Base-by-base conservation (phyloP, 164 flowering plant genomes). In the Annona squamosa region DNA sequence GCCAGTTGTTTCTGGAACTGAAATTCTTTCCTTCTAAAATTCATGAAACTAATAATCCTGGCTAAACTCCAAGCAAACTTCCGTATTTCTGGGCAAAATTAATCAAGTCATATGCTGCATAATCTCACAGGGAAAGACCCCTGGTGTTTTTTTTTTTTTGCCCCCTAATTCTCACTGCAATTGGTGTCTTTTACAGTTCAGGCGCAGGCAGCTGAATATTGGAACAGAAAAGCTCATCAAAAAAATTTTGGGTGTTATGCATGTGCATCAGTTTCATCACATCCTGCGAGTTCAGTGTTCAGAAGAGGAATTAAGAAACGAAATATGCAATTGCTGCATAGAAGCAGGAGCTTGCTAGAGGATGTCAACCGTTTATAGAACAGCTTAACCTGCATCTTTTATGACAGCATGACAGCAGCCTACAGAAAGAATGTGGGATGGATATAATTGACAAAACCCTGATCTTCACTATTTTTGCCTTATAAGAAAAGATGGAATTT, bases 191-290 rank as follows among this genome's bases (percentile, higher is more conserved):
- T 66, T 74, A 64, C 89, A 93, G 94, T 93, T 79, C 89, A 85
- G 85, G 92, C 84, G 4, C 90, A 88, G 84, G 79, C 94, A 48
- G 78, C 87, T 57, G 83, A 80, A 63, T 87, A 90, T 79, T 72
- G 87, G 81, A 82, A 78, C 67, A 82, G 70, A 81, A 93, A 81
- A 76, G 67, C 72, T 69, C 71, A 61, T 7, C 79, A 79, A 68
- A 75, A 68, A 67, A 74, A 65, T 78, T 63, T 67, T 59, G 66
- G 46, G 41, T 10, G 19, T 12, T 45, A 75, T 66, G 67, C 73
- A 4, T 2, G 57, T 46, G 17, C 67, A 19, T 72, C 7, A 7
- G 74, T 75, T 70, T 66, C 71, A 56, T 71, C 71, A 48, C 47
- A 62, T 71, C 44, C 74, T 37, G 92, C 90, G 64, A 93, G 91